A percentile compares a stretch with the other conserved stretches of the same genome.
phyloP scores from a whole-genome alignment of 495 filamentous ascomycete genomes.

The Aspergillus avenaceus region DNA sequence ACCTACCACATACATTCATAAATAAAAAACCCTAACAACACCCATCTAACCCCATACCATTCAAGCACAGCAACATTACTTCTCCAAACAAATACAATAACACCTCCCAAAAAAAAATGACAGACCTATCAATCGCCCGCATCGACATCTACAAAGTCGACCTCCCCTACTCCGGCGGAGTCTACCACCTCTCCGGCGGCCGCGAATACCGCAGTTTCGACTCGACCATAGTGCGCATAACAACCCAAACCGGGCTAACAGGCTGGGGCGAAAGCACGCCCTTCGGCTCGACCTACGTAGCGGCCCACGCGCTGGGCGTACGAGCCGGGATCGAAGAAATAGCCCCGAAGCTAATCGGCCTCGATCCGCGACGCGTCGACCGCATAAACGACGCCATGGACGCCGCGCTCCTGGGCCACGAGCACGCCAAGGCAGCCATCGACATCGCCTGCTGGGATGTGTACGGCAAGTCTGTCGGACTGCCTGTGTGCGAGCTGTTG shows the following conservation, averaged over 20 bases:
- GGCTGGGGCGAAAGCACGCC: conserved; percentile 12
- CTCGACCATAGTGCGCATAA: conserved; percentile 8
- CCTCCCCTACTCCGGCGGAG: conserved; percentile 7
- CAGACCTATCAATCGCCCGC: not conserved
- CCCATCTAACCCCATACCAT: no score
- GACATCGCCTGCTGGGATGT: conserved; percentile 11
- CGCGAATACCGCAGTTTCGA: conserved; percentile 6
- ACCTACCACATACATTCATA: no score
- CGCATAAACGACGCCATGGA: conserved; percentile 13
- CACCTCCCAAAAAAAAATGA: no score
- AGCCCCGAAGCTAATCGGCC: conserved; percentile 5
- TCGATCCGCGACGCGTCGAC: conserved; percentile 8
- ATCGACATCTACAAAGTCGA: conserved; percentile 9
- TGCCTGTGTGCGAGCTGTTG: conserved; percentile 7
- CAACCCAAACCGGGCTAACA: conserved; percentile 1
- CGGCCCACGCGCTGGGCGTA: conserved; percentile 5
- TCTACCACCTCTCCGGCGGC: conserved; percentile 5
- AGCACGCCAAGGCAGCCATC: conserved; percentile 4
- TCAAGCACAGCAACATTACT: no score
- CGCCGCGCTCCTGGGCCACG: not conserved
- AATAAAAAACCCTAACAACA: no score
- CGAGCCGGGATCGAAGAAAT: conserved; percentile 4
- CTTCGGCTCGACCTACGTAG: conserved; percentile 6
- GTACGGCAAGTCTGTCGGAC: conserved; percentile 5
- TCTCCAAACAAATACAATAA: no score